These are phyloP conservation scores for Amanita subjunquillea DNA, from an alignment of 768 basidiomycete genomes.

Conservation along the genomic window DNA sequence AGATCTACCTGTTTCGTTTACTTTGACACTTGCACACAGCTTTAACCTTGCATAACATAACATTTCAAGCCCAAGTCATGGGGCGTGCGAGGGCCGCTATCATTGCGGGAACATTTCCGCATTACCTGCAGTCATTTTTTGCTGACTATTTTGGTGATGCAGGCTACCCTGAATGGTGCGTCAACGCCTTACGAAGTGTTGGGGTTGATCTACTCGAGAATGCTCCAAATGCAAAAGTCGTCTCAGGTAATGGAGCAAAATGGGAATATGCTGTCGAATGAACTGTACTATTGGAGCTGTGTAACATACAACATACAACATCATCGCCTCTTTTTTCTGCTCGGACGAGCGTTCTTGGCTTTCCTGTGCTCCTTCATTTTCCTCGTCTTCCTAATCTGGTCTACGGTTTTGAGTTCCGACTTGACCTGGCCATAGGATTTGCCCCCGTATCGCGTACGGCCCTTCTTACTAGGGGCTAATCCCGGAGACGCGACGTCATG, in stretches of 20 bases:
- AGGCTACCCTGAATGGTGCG: constrained; percentile 86
- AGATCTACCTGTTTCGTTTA: not conserved
- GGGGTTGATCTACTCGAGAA: constrained; percentile 73
- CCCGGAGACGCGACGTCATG: constrained; percentile 15
- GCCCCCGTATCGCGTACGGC: constrained; percentile 39
- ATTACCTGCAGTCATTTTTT: constrained; percentile 71
- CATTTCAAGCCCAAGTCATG: constrained; percentile 84
- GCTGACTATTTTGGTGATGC: constrained; percentile 60
- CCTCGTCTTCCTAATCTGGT: constrained; percentile 78
- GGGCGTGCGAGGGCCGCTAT: constrained; percentile 79
- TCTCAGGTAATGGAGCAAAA: constrained; percentile 56
- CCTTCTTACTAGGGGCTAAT: constrained; percentile 11
- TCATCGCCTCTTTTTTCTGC: constrained; percentile 35
- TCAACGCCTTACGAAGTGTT: constrained; percentile 74
- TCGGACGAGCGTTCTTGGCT: constrained; percentile 76
- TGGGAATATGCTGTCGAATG: constrained; percentile 65
- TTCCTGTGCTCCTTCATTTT: constrained; percentile 52
- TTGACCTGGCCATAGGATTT: constrained; percentile 60
- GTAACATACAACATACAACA: constrained; percentile 8
- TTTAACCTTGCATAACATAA: constrained; percentile 73
- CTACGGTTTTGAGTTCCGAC: constrained; percentile 76
- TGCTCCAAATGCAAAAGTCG: constrained; percentile 31
- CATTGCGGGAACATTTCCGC: constrained; percentile 65
- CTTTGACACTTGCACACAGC: constrained; percentile 30
- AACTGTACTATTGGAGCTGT: not conserved